These are phyloP conservation scores for Azolla pinnata DNA, from an alignment of 75 land plant genomes.

Conservation along the genomic window DNA sequence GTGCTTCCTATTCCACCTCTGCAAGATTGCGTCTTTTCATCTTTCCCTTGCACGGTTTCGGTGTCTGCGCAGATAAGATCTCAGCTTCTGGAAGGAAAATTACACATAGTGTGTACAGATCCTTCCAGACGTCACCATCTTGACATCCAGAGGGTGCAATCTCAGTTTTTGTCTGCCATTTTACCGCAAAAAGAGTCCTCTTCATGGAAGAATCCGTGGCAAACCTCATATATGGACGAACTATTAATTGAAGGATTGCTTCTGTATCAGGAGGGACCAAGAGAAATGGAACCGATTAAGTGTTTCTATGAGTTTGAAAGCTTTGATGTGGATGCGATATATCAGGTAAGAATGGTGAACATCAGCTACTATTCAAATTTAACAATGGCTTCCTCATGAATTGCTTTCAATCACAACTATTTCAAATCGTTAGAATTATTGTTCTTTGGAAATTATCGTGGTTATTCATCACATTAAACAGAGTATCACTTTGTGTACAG, in stretches of 20 bases:
- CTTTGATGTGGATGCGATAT: background rate
- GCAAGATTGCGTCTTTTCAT: background rate
- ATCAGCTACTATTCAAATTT: too few species aligned
- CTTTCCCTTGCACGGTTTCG: background rate
- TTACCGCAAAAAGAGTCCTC: background rate
- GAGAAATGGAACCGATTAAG: background rate
- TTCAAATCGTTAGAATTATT: too few species aligned
- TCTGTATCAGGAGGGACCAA: background rate
- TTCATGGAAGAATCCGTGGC: background rate
- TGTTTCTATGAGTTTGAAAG: background rate
- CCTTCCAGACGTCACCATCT: background rate
- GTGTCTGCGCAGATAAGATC: background rate
- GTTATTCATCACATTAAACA: too few species aligned
- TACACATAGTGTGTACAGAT: background rate
- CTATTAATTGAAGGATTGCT: background rate
- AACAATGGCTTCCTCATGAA: too few species aligned
- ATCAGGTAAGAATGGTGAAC: background rate
- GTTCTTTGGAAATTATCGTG: too few species aligned
- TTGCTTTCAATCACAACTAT: too few species aligned
- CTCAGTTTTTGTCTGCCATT: background rate
- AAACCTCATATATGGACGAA: background rate
- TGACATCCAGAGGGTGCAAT: constrained; percentile 1
- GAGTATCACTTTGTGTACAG: too few species aligned
- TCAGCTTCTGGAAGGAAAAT: background rate
- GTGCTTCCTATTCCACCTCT: background rate